Evolutionary conservation across 192 early-diverging fungal species (phyloP), one percentile per base, ranked within the genome.

Genomic region (Kappamyces sp.): DNA sequence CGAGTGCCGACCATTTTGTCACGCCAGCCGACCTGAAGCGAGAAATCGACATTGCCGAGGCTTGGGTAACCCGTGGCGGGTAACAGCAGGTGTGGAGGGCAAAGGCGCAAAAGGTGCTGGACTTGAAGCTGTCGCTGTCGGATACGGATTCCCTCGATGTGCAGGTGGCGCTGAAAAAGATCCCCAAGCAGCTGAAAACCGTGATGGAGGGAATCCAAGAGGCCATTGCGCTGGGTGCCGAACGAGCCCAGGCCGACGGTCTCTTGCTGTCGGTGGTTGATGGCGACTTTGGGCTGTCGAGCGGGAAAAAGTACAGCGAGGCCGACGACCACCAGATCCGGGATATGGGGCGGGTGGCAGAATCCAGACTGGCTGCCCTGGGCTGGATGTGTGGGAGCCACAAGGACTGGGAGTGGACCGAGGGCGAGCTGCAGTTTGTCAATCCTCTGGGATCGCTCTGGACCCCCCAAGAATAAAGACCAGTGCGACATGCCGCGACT

Each of bases 381-480:
- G 67, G 68, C 0, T 85, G 83, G 83, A 46, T 80, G 12, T 47
- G 72, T 5, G 72, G 71, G 6, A 70, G 62, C 55, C 51, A 58
- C 2, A 40, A 68, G 32, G 60, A 65, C 6, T 85, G 79, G 79
- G 75, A 80, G 41, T 60, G 63, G n/a, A 72, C 73, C 46, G 33
- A 68, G 7, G 67, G 70, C 35, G 69, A 79, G 49, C 46, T 85
- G 12, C 43, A 59, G 60, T 77, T 75, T 39, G 73, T 85, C 41
- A 79, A 80, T 62, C 79, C 75, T 9, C 64, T 85, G 37, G 71
- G 58, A 23, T 74, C 74, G 1, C 33, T 82, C n/a, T 85, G 77
- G 79, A 69, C 72, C 1, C 78, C 78, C 1, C 43, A 65, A 40
- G 60, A 70, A 53, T 23, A 54, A 61, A 15, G 31, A 63, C 6